Conservation (phyloP, 2,329 filamentous ascomycete species). For the Apiospora saccharicola region DNA sequence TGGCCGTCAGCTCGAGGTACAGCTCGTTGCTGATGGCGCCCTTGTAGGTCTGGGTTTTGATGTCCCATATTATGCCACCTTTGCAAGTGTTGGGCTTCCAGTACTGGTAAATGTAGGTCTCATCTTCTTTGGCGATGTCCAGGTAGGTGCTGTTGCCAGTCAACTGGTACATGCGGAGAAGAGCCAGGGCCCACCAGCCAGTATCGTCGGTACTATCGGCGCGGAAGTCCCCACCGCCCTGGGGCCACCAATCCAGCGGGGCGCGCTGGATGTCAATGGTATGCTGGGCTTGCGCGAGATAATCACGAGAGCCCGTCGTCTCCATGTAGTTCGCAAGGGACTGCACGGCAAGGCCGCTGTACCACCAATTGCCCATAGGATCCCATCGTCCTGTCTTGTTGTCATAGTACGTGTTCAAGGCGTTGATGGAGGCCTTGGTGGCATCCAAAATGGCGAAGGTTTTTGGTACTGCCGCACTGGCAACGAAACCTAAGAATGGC, state of each 20-base stretch:
- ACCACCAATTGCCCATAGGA: slow-evolving; percentile 43
- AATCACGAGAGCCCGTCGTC: slow-evolving; percentile 39
- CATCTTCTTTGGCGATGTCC: slow-evolving; percentile 52
- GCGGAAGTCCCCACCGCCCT: slow-evolving; percentile 48
- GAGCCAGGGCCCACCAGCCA: slow-evolving; percentile 60
- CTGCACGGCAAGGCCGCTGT: slow-evolving; percentile 47
- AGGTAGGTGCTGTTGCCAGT: slow-evolving; percentile 54
- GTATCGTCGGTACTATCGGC: slow-evolving; percentile 53
- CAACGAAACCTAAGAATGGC: neutral
- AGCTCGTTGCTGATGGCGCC: slow-evolving; percentile 57
- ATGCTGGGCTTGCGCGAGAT: slow-evolving; percentile 39
- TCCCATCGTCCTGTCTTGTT: slow-evolving; percentile 37
- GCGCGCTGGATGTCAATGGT: slow-evolving; percentile 45
- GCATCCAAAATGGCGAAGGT: neutral
- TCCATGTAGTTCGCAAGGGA: slow-evolving; percentile 47
- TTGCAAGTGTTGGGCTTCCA: slow-evolving; percentile 52
- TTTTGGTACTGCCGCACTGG: neutral
- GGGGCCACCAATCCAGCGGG: slow-evolving; percentile 45
- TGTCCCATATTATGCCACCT: slow-evolving; percentile 53
- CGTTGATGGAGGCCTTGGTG: slow-evolving; percentile 39
- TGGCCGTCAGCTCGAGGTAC: slow-evolving; percentile 51
- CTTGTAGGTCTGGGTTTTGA: slow-evolving; percentile 49
- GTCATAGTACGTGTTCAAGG: slow-evolving; percentile 47
- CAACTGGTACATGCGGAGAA: slow-evolving; percentile 56
- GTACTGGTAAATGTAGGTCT: slow-evolving; percentile 54